Base-by-base conservation (phyloP, 116 monocot species). In the Dioscorea cayenensis region DNA sequence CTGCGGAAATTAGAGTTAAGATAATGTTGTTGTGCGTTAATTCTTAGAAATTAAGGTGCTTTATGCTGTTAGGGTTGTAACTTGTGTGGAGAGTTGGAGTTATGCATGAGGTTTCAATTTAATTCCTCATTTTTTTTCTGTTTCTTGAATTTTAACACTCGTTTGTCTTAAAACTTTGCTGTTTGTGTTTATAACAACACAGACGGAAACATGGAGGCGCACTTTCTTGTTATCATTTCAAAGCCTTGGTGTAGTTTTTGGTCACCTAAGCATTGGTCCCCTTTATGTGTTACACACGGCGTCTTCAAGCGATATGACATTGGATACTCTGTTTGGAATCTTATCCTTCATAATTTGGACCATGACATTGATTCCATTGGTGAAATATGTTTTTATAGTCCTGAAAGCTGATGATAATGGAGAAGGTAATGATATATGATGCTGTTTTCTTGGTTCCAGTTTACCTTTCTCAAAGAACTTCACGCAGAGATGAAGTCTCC, bases 201-300 rank as follows among this genome's bases (percentile, higher is more conserved):
- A 77, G 70, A 51, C 64, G 19, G 65, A 70, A 6, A 51, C 51
- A 67, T 78, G 78, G 55, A 55, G n/a, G 67, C 36, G 38, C 22
- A 70, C 32, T 35, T 10, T 69, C 36, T 51, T 64, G 32, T 64
- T 79, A 51, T 50, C 79, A 17, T 79, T 64, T 49, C 79, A 79
- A 69, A 79, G 79, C 79, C 73, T 79, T 51, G 79, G 79, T 28
- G 69, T 79, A 0, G 63, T 73, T 63, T 73, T 69, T 69, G 79
- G 73, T 64, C 68, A 79, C 52, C 52, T 79, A 52, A 74, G 79
- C 73, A 64, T 74, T 37, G 73, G 73, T n/a, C 79, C 79, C 36
- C 63, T 74, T 16, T 79, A 64, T 74, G 73, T 73, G 12, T 73
- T 69, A 50, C 18, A 55, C 14, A 74, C 52, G 10, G 69, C 69